Conservation (phyloP, 2,329 filamentous ascomycete genomes). For the Endocalyx cinctus region DNA sequence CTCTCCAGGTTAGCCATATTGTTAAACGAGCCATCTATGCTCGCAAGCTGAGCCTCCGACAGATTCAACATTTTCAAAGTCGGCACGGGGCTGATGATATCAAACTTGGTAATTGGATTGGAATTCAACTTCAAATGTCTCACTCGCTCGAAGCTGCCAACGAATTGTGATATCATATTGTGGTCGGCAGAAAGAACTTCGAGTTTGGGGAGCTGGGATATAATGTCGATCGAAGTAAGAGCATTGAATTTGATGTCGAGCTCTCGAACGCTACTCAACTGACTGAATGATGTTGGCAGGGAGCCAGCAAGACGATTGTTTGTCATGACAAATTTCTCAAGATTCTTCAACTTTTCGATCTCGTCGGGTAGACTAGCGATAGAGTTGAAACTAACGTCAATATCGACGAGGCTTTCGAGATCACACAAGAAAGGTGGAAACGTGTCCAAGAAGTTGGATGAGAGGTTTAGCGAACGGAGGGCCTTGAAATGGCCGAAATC, state of each 20-base stretch:
- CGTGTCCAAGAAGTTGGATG: slow-evolving; percentile 82
- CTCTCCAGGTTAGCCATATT: slow-evolving; percentile 85
- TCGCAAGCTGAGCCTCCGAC: slow-evolving; percentile 84
- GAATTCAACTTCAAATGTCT: slow-evolving; percentile 85
- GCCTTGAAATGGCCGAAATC: slow-evolving; percentile 79
- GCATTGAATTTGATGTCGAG: slow-evolving; percentile 93
- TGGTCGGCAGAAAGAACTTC: slow-evolving; percentile 89
- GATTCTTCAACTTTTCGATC: slow-evolving; percentile 70
- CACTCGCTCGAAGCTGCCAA: slow-evolving; percentile 80
- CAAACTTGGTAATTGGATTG: slow-evolving; percentile 92
- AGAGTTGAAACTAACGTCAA: slow-evolving; percentile 95
- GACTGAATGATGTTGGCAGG: slow-evolving; percentile 67
- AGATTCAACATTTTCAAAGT: slow-evolving; percentile 84
- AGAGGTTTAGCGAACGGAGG: slow-evolving; percentile 81
- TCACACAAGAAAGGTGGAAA: slow-evolving; percentile 85
- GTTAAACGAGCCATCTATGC: slow-evolving; percentile 83
- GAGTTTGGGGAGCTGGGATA: slow-evolving; percentile 77
- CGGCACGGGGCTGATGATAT: slow-evolving; percentile 70
- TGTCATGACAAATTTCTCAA: slow-evolving; percentile 90
- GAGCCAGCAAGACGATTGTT: slow-evolving; percentile 83
- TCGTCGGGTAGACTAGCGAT: slow-evolving; percentile 73
- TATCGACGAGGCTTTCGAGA: slow-evolving; percentile 77
- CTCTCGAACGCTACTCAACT: slow-evolving; percentile 77
- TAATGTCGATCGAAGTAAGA: slow-evolving; percentile 81
- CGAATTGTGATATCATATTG: slow-evolving; percentile 86